A percentile compares a stretch with the other conserved stretches of the same genome.
phyloP scores from a whole-genome alignment of 371 early-diverging fungal genomes.

The Apophysomyces elegans region DNA sequence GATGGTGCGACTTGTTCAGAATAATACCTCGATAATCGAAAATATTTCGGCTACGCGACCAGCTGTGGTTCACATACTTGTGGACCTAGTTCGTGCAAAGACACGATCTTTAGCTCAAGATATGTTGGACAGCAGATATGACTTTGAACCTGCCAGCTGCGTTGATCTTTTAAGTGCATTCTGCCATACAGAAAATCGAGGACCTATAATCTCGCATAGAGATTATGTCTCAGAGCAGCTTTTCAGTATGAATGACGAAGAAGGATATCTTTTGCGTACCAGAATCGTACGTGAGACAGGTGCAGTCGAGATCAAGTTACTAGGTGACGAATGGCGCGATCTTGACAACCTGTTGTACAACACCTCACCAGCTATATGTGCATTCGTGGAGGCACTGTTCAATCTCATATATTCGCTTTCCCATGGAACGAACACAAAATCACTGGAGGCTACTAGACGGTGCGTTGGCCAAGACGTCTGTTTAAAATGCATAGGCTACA shows the following conservation, averaged over 20 bases:
- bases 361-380: conserved; percentile 9
- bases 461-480: conserved; percentile 45
- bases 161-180: conserved; percentile 27
- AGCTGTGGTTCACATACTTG: conserved; percentile 16
- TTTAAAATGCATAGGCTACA: conserved; percentile 38
- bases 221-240: conserved; percentile 21
- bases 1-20: conserved; percentile 25
- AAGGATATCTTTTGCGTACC: conserved; percentile 21
- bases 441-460: conserved; percentile 17
- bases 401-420: conserved; percentile 32
- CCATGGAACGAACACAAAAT: conserved; percentile 19
- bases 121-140: conserved; percentile 9
- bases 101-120: conserved; percentile 4
- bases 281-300: conserved; percentile 18
- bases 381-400: conserved; percentile 25
- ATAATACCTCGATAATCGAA: conserved; percentile 23
- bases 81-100: conserved; percentile 10
- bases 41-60: conserved; percentile 17
- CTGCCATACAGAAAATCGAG: conserved; percentile 19
- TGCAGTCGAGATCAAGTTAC: conserved; percentile 21
- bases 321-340: conserved; percentile 29
- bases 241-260: conserved; percentile 14
- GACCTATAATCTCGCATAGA: conserved; percentile 19
- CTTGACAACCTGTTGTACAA: conserved; percentile 20
- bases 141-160: conserved; percentile 20